Evolutionary conservation across 257 asterid genomes (phyloP).

Genomic region (Striga asiatica): DNA sequence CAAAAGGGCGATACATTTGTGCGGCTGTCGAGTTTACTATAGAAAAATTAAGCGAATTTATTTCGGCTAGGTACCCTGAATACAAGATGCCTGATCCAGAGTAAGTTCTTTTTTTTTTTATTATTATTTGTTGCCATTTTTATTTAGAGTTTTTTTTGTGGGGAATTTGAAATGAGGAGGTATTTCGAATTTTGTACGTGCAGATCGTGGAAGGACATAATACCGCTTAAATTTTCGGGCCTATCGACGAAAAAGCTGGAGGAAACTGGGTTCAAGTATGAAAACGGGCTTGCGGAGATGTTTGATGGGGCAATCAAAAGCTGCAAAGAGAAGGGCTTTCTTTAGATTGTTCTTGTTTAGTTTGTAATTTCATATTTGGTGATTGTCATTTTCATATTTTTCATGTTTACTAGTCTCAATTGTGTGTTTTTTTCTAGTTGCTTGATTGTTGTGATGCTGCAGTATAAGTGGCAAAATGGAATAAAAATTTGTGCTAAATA

Average conservation of each 20-base stretch:
- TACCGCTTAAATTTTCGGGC: conserved; percentile 23
- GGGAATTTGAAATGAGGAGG: background rate
- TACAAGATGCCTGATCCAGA: conserved; percentile 35
- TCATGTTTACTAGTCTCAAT: background rate
- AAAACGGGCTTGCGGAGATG: conserved; percentile 48
- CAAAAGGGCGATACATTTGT: conserved; percentile 47
- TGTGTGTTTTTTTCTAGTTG: too few relatives aligned
- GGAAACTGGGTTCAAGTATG: conserved; percentile 37
- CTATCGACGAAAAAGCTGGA: conserved; percentile 35
- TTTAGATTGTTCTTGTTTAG: conserved; percentile 6
- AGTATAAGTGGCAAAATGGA: too few relatives aligned
- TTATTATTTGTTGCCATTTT: background rate
- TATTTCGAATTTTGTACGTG: background rate
- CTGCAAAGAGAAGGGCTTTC: conserved; percentile 33
- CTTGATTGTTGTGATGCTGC: too few relatives aligned
- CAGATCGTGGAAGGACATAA: conserved; percentile 30
- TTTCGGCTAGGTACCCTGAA: conserved; percentile 33
- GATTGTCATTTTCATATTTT: background rate
- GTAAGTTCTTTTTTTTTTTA: conserved; percentile 16
- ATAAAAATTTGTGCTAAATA: too few relatives aligned
- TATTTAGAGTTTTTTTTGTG: background rate
- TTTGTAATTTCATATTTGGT: background rate
- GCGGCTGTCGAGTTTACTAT: conserved; percentile 24
- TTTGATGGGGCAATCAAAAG: conserved; percentile 40
- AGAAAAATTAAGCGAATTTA: conserved; percentile 19